Base-by-base conservation (phyloP, 208 protist genomes). In the Trypanosoma boissoni region DNA sequence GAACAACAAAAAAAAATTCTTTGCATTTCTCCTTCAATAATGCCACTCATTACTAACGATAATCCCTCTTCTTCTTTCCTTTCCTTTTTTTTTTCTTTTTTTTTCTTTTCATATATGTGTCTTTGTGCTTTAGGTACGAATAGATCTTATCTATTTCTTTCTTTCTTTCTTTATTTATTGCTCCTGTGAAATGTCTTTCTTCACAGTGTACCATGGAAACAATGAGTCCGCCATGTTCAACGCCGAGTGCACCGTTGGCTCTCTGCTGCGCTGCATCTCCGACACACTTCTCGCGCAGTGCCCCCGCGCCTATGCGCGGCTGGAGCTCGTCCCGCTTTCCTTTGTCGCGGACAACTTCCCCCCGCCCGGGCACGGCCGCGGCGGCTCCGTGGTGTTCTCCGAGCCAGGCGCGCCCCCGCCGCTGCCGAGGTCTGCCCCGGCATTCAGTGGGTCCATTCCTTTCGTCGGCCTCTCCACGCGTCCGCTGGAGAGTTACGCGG, bases 161-260 rank as follows among this genome's bases (percentile, higher is more conserved):
- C 23, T 46, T 26, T 46, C 39, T 26, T 6, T 56, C 27, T 4
- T 20, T 56, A 7, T 42, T 56, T n/a, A 31, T 29, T 8, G 8
- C 21, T 7, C 1, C 16, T 5, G 23, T 50, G 23, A 18, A n/a
- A 83, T 83, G 76, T 49, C 68, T 10, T 65, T 76, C 26, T 72
- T 83, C 37, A 74, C 63, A 10, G 72, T 83, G 3, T 69, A 69
- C 54, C 63, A 83, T 32, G 65, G 72, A 39, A 69, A 77, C 54
- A 70, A 78, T 62, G 76, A 78, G 42, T 46, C 48, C 26, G 71
- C 56, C 14, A 62, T 72, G 54, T 72, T 88, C 29, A 84, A 76
- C 64, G 74, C 68, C 23, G 78, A 88, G 53, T 88, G 78, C 53
- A 76, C 77, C 21, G 60, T 64, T 26, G 75, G 75, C 12, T 68